Conservation (phyloP, 768 basidiomycete genomes). For the Rhodotorula taiwanensis region DNA sequence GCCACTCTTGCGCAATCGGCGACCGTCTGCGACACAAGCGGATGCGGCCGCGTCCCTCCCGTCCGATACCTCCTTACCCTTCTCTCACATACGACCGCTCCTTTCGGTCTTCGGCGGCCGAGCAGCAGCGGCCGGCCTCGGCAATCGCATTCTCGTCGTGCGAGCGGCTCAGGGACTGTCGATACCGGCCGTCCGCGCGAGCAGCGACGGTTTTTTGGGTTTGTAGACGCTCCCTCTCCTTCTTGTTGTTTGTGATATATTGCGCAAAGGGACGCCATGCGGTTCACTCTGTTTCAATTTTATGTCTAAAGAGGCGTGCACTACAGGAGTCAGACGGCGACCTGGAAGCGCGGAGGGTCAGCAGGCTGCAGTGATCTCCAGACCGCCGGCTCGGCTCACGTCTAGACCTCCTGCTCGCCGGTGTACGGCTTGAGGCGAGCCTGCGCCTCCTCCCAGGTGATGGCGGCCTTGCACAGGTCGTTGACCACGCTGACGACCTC, state of each 20-base stretch:
- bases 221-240: constrained; percentile 56
- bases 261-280: no score
- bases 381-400: no score
- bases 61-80: constrained; percentile 17
- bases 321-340: no score
- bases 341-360: no score
- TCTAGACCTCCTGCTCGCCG: constrained; percentile 70
- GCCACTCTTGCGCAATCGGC: neutral
- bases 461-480: neutral
- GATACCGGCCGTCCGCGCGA: neutral
- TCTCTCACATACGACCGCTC: constrained; percentile 23
- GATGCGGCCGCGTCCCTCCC: neutral
- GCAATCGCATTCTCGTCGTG: constrained; percentile 14
- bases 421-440: constrained; percentile 67
- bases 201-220: constrained; percentile 47
- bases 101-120: neutral
- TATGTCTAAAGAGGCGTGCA: no score
- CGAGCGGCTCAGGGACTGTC: neutral
- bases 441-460: constrained; percentile 69
- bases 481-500: constrained; percentile 1
- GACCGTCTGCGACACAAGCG: neutral
- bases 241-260: neutral
- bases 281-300: no score
- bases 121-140: constrained; percentile 14
- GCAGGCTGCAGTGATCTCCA: no score